These are phyloP conservation scores for Penicillium sp. DNA, from an alignment of 2,329 filamentous ascomycete species.

Conservation along the genomic window DNA sequence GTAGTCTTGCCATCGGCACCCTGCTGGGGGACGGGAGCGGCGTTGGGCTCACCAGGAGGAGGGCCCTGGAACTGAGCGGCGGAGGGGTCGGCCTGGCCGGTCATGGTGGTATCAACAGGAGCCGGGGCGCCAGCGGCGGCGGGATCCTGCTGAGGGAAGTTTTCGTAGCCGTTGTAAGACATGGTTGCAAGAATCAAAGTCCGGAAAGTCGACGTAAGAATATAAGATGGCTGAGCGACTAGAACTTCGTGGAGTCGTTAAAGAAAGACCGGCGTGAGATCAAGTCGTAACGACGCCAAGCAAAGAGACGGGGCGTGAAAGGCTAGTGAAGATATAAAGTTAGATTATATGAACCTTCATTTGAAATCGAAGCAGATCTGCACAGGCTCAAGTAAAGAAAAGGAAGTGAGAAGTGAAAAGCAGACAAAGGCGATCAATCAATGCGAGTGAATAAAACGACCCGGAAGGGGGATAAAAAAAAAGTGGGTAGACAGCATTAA, in stretches of 20 bases:
- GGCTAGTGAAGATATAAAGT: conserved; percentile 19
- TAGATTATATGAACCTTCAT: conserved; percentile 5
- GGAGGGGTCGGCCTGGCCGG: conserved; percentile 57
- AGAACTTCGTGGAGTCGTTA: conserved; percentile 42
- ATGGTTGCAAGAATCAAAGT: conserved; percentile 46
- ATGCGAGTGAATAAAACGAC: neutral
- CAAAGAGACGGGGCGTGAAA: conserved; percentile 25
- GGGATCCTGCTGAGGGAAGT: conserved; percentile 59
- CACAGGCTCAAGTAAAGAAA: conserved; percentile 19
- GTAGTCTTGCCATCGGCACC: conserved; percentile 56
- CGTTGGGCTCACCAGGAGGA: conserved; percentile 42
- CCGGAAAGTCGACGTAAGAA: conserved; percentile 25
- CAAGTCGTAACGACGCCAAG: conserved; percentile 32
- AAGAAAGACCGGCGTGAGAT: conserved; percentile 38
- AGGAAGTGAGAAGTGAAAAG: conserved; percentile 1
- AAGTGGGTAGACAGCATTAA: conserved; percentile 1
- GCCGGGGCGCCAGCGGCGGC: conserved; percentile 47
- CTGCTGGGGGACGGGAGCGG: conserved; percentile 48
- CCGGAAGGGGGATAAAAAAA: neutral
- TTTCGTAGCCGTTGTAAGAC: conserved; percentile 66
- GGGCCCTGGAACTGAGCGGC: conserved; percentile 51
- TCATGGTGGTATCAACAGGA: conserved; percentile 54
- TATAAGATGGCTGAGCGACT: conserved; percentile 36
- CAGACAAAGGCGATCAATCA: neutral
- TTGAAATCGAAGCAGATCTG: neutral